phyloP scores from a whole-genome alignment of 192 early-diverging fungal genomes.

The Coemansia reversa region DNA sequence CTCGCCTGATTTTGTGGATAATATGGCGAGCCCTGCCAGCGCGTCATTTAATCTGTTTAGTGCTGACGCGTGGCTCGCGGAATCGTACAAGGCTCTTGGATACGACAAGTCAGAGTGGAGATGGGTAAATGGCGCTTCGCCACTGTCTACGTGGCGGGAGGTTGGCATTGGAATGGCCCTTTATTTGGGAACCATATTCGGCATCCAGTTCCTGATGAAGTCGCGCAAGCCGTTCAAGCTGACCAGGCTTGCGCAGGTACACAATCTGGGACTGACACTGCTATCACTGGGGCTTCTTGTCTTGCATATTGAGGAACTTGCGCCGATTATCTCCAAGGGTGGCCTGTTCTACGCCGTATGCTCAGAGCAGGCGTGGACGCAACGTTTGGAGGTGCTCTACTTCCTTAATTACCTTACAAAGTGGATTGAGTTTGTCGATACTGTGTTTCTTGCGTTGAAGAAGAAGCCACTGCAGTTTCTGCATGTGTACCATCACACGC shows the following conservation, averaged over 20 bases:
- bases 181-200: conserved; percentile 79
- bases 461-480: conserved; percentile 89
- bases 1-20: conserved; percentile 1
- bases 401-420: conserved; percentile 93
- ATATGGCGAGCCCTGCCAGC: background rate
- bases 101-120: conserved; percentile 55
- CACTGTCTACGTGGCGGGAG: conserved; percentile 54
- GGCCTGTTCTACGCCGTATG: conserved; percentile 76
- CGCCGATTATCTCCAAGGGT: conserved; percentile 65
- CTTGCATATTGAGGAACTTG: conserved; percentile 73
- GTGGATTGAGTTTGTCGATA: conserved; percentile 87
- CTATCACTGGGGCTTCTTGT: conserved; percentile 68
- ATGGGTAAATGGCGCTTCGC: conserved; percentile 50
- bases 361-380: conserved; percentile 67
- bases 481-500: conserved; percentile 90
- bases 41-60: conserved; percentile 31
- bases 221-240: conserved; percentile 67
- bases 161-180: conserved; percentile 50
- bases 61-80: conserved; percentile 45
- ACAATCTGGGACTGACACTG: conserved; percentile 76
- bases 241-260: conserved; percentile 70
- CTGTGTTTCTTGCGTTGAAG: conserved; percentile 80
- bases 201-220: conserved; percentile 71
- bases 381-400: conserved; percentile 78
- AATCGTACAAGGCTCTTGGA: conserved; percentile 34